Evolutionary conservation across 495 filamentous ascomycete genomes (phyloP).

Genomic region (Amphirosellinia nigrospora): DNA sequence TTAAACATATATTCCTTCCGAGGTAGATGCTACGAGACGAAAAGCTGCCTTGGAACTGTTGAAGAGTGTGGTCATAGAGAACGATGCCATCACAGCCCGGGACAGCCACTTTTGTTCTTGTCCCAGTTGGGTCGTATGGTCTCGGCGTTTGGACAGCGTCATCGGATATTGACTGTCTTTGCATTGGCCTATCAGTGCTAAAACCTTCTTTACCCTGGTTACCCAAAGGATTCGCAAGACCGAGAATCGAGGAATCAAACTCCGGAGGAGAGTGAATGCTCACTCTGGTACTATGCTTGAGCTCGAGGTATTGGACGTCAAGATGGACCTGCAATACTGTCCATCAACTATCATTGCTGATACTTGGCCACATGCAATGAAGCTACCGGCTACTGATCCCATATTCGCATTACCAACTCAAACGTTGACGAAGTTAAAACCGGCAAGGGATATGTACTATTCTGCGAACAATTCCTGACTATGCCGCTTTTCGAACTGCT

Average conservation of each 20-base stretch:
- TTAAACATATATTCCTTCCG: constrained; percentile 49
- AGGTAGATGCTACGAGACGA: constrained; percentile 47
- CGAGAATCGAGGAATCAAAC: constrained; percentile 46
- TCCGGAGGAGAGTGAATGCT: constrained; percentile 59
- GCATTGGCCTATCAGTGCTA: constrained; percentile 59
- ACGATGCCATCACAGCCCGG: constrained; percentile 25
- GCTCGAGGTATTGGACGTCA: constrained; percentile 55
- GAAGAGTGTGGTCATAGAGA: constrained; percentile 42
- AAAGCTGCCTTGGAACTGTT: constrained; percentile 52
- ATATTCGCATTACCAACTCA: constrained; percentile 55
- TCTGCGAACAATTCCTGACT: constrained; percentile 57
- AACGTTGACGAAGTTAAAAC: constrained; percentile 60
- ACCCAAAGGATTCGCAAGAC: constrained; percentile 55
- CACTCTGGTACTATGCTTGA: constrained; percentile 62
- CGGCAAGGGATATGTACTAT: constrained; percentile 61
- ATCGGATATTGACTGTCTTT: constrained; percentile 66
- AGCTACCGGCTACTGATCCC: constrained; percentile 44
- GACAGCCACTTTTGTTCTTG: constrained; percentile 51
- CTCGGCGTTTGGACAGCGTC: constrained; percentile 59
- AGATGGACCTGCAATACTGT: constrained; percentile 66
- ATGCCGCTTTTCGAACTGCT: constrained; percentile 56
- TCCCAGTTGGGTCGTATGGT: constrained; percentile 66
- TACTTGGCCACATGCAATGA: constrained; percentile 46
- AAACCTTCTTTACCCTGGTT: constrained; percentile 61
- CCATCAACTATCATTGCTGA: constrained; percentile 54